Evolutionary conservation across 768 basidiomycete genomes (phyloP).

Genomic region (Suillus alpinus): DNA sequence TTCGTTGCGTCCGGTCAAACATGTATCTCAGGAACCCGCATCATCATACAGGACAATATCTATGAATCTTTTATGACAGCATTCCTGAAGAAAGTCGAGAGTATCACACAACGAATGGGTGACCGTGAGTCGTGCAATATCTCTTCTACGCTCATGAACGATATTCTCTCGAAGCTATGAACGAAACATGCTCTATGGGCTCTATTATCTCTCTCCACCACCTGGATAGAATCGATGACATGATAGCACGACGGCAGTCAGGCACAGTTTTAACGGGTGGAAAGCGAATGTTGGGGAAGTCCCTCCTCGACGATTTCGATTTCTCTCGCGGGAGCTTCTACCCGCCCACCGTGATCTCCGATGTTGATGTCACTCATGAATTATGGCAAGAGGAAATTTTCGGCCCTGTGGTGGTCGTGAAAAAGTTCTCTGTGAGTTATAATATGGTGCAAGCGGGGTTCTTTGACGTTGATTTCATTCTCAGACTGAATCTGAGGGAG

Average conservation of each 20-base stretch:
- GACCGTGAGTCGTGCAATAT: conserved; percentile 51
- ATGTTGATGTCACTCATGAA: conserved; percentile 54
- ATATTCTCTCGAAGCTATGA: conserved; percentile 47
- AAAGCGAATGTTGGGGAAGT: conserved; percentile 56
- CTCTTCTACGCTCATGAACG: neutral
- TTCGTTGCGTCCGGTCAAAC: conserved; percentile 90
- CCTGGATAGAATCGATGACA: conserved; percentile 59
- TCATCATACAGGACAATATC: conserved; percentile 67
- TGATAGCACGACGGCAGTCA: conserved; percentile 46
- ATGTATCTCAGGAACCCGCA: conserved; percentile 87
- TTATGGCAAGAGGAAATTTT: conserved; percentile 86
- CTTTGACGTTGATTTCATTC: neutral
- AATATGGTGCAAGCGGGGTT: conserved; percentile 6
- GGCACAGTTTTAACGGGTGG: conserved; percentile 64
- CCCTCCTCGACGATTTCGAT: conserved; percentile 67
- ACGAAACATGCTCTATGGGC: conserved; percentile 74
- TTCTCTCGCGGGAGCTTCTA: conserved; percentile 74
- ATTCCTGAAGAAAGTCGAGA: conserved; percentile 61
- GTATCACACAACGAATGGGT: conserved; percentile 71
- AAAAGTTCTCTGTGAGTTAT: conserved; percentile 45
- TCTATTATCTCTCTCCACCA: conserved; percentile 69
- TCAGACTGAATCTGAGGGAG: conserved; percentile 62
- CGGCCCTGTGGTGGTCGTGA: conserved; percentile 79
- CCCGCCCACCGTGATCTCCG: conserved; percentile 72
- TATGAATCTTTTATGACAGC: conserved; percentile 64